Evolutionary conservation across 257 asterid genomes (phyloP), one percentile per base, ranked within the genome.

Genomic region (Salvia hispanica): DNA sequence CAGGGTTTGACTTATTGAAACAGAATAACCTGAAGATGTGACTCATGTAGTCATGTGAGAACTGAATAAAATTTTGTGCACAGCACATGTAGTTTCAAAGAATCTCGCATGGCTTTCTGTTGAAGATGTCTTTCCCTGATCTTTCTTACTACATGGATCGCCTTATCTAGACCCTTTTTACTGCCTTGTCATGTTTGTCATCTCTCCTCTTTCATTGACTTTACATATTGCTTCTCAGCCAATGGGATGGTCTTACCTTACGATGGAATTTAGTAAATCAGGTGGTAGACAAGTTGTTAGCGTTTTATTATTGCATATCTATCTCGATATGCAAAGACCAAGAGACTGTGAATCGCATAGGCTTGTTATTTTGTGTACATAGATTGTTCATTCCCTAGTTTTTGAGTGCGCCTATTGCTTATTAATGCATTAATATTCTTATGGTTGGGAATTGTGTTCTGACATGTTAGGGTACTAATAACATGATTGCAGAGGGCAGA

Each of bases 401-500:
- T 43, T 21, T n/a, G 67, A 65, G 56, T 71, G 62, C 62, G 4
- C 48, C 54, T 34, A 12, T 10, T 58, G 58, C 58, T 58, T 65
- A 68, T 58, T 25, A 47, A 18, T 57, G 11, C 31, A 53, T 66
- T 55, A 7, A 33, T 57, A 16, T 66, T 50, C 56, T 45, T 51
- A 36, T 62, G 59, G 15, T n/a, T 36, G 67, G 64, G 64, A 64
- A 66, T 70, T 56, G 45, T 40, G 34, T 67, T 72, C 78, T 74
- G 67, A 78, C 46, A 39, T 46, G 5, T 62, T 67, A 45, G 58
- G 15, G 42, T n/a, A 56, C 63, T 42, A 16, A 37, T 71, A n/a
- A 74, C 58, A 54, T 71, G 61, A 67, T 82, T 81, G 67, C 97
- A 93, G 99, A 93, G 95, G 97, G 99, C 78, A 85, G 85, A 77